Evolutionary conservation across 805 yeast genomes (phyloP), one percentile per base, ranked within the genome.

Genomic region (Candida stauntonica): DNA sequence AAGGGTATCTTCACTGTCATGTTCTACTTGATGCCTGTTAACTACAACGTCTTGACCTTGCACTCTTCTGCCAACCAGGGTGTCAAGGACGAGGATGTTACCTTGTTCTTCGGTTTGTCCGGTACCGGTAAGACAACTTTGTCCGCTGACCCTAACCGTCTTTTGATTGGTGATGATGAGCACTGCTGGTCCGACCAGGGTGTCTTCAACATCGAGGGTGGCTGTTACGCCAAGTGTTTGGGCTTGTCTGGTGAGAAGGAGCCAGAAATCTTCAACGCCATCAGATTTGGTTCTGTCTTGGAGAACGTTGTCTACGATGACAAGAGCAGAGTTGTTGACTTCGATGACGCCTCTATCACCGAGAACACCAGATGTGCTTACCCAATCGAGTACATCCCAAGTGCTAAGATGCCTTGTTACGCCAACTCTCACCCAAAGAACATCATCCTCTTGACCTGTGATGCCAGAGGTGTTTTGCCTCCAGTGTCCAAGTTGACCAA

Each of bases 121-220:
- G 99, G 99, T 64, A 91, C 99, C 33, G 99, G 99, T 66, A 91
- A 91, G 73, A 91, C 99, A 51, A 91, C 99, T 14, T 72, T 91
- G 54, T 85, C 95, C 54, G 98, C 98, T 39, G 98, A 91, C 63
- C 96, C 96, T 44, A 73, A 86, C 68, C 83, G 99, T 67, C 68
- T 76, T 63, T 77, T 91, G 63, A 91, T 91, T 61, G 99, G 99
- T 64, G 99, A 91, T 65, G 99, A 91, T 63, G 99, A 91, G 72
- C 99, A 91, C 73, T 91, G 98, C 73, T 91, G 99, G 99, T 86
- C 97, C 15, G 95, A 91, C 67, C 73, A 84, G 53, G 99, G 99
- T 70, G 97, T 91, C 44, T 91, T 91, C 81, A 93, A 93, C 78
- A 89, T 91, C 58, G 99, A 91, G 73, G 99, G 99, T 67, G 99